Evolutionary conservation across 2,329 filamentous ascomycete species (phyloP).

Genomic region (Aspergillus sp.): DNA sequence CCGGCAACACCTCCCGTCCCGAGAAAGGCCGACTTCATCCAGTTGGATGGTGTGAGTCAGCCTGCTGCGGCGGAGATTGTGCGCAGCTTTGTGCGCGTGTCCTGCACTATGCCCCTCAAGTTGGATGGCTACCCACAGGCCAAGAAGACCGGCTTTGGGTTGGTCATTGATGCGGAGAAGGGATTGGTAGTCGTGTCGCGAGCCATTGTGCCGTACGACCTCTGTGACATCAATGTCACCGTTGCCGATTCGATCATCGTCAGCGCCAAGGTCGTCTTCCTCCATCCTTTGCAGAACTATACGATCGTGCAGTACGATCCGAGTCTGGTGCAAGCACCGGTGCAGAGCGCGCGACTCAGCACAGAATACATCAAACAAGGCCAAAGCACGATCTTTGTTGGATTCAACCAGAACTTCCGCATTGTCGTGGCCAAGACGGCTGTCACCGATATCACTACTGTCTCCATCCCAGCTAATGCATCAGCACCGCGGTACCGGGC

Average conservation of each 20-base stretch:
- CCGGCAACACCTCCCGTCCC: conserved; percentile 71
- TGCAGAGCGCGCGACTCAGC: conserved; percentile 83
- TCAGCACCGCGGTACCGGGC: conserved; percentile 90
- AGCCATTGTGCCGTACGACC: conserved; percentile 91
- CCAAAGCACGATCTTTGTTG: conserved; percentile 91
- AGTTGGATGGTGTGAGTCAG: conserved; percentile 83
- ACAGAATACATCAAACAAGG: conserved; percentile 84
- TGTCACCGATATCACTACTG: conserved; percentile 95
- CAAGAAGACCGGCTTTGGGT: conserved; percentile 88
- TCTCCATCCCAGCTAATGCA: conserved; percentile 91
- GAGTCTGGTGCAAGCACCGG: conserved; percentile 85
- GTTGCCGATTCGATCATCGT: conserved; percentile 96
- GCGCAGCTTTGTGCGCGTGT: conserved; percentile 89
- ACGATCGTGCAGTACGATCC: conserved; percentile 94
- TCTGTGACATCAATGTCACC: conserved; percentile 94
- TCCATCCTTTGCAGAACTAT: conserved; percentile 97
- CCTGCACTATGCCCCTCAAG: conserved; percentile 91
- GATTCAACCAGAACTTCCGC: conserved; percentile 94
- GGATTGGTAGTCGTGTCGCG: conserved; percentile 91
- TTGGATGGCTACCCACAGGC: conserved; percentile 97
- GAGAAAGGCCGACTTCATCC: conserved; percentile 84
- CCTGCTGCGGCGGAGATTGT: conserved; percentile 91
- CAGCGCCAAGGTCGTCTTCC: conserved; percentile 88
- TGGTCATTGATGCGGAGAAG: conserved; percentile 97
- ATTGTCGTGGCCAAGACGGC: conserved; percentile 92